Percentiles rank a stretch among this genome's conserved stretches.
Conservation (phyloP, 495 filamentous ascomycete genomes). For the Penicillium crystallinum region DNA sequence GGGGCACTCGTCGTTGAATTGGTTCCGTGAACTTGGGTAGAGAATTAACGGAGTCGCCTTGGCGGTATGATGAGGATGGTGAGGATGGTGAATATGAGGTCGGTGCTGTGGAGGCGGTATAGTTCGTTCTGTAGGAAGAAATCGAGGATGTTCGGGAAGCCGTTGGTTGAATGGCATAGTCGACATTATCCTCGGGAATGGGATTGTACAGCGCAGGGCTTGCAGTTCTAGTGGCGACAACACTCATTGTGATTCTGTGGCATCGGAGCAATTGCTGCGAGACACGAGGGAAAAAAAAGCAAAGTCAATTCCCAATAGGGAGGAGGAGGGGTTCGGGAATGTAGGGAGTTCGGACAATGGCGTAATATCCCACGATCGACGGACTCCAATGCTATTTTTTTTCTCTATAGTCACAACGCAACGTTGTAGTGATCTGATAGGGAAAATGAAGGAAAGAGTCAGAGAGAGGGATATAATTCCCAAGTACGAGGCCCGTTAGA, state of each 20-base stretch:
- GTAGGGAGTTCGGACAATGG: constrained; percentile 15
- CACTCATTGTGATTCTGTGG: constrained; percentile 34
- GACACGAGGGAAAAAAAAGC: constrained; percentile 5
- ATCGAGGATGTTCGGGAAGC: constrained; percentile 37
- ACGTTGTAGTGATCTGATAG: background rate
- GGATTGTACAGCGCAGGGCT: constrained; percentile 27
- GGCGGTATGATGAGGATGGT: constrained; percentile 31
- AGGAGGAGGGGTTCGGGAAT: constrained; percentile 18
- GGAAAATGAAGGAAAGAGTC: background rate
- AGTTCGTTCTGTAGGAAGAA: constrained; percentile 40
- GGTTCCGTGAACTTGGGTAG: constrained; percentile 32
- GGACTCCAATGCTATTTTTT: constrained; percentile 12
- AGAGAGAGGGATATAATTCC: background rate
- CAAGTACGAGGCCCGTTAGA: background rate
- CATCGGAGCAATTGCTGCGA: constrained; percentile 16
- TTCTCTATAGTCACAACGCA: background rate
- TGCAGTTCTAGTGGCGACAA: constrained; percentile 41
- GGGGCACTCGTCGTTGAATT: constrained; percentile 47
- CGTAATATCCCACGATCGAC: constrained; percentile 17
- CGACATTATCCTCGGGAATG: constrained; percentile 15
- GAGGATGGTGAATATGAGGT: constrained; percentile 38
- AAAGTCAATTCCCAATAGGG: constrained; percentile 6
- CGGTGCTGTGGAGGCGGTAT: constrained; percentile 35
- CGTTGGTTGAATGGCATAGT: constrained; percentile 24
- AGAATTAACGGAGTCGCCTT: constrained; percentile 35